phyloP scores from a whole-genome alignment of 1,284 basidiomycete genomes.

The Tausonia pullulans region DNA sequence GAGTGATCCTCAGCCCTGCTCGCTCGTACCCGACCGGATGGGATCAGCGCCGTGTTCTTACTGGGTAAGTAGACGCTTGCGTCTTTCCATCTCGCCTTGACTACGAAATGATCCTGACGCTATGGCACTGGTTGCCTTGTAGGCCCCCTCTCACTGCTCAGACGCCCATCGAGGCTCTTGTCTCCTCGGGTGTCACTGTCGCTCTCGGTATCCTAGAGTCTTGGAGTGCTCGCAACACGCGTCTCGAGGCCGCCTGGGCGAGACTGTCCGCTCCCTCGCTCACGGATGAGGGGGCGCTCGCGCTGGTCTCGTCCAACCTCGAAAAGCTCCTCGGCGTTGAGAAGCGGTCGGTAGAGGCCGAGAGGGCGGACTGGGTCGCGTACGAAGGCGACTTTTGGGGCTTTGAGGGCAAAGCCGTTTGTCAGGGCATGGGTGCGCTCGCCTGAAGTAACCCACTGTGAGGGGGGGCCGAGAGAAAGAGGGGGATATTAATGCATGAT shows the following conservation, averaged over 20 bases:
- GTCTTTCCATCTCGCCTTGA: slow-evolving; percentile 53
- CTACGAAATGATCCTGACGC: slow-evolving; percentile 55
- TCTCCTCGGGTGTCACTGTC: slow-evolving; percentile 44
- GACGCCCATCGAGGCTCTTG: slow-evolving; percentile 52
- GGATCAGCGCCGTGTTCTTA: slow-evolving; percentile 55
- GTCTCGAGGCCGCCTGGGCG: slow-evolving; percentile 1
- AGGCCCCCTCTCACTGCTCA: slow-evolving; percentile 51
- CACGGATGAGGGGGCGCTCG: neutral
- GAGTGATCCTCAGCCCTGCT: slow-evolving; percentile 56
- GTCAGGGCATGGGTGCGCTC: no score
- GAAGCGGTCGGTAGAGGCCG: no score
- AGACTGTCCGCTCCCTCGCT: neutral
- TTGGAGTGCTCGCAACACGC: slow-evolving; percentile 6
- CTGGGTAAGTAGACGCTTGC: slow-evolving; percentile 49
- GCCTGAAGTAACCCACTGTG: no score
- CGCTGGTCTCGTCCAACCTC: slow-evolving; percentile 39
- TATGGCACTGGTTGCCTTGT: slow-evolving; percentile 15
- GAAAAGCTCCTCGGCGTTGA: slow-evolving; percentile 51
- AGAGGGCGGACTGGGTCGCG: slow-evolving; percentile 5
- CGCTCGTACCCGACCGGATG: slow-evolving; percentile 54
- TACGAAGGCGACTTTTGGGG: slow-evolving; percentile 20
- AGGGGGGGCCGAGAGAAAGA: no score
- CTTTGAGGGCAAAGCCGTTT: slow-evolving; percentile 1
- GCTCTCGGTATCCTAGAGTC: slow-evolving; percentile 30
- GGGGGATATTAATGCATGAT: no score